These are phyloP conservation scores for Phytophthora sansomeana DNA, from an alignment of 352 stramenopile genomes.

Conservation along the genomic window DNA sequence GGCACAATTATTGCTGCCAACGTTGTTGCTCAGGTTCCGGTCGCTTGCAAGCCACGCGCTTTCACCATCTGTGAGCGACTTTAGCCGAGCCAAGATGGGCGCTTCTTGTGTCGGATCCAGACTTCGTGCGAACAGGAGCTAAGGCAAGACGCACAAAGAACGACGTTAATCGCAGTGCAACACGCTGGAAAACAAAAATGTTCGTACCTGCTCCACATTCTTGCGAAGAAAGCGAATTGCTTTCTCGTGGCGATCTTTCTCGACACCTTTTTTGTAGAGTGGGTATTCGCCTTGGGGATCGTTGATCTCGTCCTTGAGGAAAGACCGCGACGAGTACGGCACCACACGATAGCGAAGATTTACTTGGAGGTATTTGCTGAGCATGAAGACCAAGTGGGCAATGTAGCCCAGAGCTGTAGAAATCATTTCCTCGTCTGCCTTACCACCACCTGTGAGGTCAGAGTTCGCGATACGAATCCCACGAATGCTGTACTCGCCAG, in stretches of 20 bases:
- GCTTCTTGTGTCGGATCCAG: slow-evolving; percentile 73
- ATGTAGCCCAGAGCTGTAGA: slow-evolving; percentile 89
- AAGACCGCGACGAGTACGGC: slow-evolving; percentile 83
- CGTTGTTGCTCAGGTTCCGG: slow-evolving; percentile 48
- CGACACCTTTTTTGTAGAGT: slow-evolving; percentile 81
- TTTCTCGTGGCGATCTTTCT: slow-evolving; percentile 81
- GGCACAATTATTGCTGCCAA: slow-evolving; percentile 26
- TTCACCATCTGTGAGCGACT: slow-evolving; percentile 75
- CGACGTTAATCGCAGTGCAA: slow-evolving; percentile 10
- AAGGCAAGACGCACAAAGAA: slow-evolving; percentile 27
- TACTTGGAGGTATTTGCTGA: slow-evolving; percentile 90
- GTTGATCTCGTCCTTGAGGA: slow-evolving; percentile 89
- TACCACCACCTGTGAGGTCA: slow-evolving; percentile 64
- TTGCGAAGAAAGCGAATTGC: slow-evolving; percentile 82
- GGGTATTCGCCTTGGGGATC: slow-evolving; percentile 82
- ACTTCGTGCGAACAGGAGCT: slow-evolving; percentile 82
- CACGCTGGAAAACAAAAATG: neutral
- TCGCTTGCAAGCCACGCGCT: slow-evolving; percentile 72
- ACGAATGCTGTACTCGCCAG: slow-evolving; percentile 84
- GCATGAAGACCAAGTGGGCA: slow-evolving; percentile 89
- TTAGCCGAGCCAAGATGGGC: slow-evolving; percentile 70
- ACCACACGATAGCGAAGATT: slow-evolving; percentile 86
- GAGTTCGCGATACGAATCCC: slow-evolving; percentile 81
- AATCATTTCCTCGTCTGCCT: slow-evolving; percentile 80
- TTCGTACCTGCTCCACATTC: slow-evolving; percentile 82